phyloP scores from a whole-genome alignment of 192 early-diverging fungal species.

The Backusella tuberculispora region DNA sequence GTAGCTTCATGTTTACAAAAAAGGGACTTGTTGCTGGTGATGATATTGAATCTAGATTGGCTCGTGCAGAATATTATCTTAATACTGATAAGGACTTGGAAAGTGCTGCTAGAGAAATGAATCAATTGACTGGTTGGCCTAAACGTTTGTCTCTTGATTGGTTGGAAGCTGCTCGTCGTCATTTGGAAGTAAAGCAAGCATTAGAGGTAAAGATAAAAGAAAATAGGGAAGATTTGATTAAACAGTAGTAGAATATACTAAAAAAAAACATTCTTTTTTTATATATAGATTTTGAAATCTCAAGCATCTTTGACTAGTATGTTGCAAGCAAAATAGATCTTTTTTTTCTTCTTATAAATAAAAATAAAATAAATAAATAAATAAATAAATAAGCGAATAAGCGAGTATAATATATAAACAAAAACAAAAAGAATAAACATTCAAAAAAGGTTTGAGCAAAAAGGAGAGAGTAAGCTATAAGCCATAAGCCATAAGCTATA shows the following conservation, averaged over 20 bases:
- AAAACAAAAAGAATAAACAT: too few relatives aligned
- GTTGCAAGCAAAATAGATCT: constrained; percentile 32
- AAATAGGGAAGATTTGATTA: not conserved
- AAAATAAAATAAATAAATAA: not conserved
- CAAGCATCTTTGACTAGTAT: constrained; percentile 33
- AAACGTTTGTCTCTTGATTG: constrained; percentile 86
- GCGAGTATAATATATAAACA: not conserved
- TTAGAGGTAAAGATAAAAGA: constrained; percentile 61
- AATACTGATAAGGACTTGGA: constrained; percentile 76
- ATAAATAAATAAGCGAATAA: not conserved
- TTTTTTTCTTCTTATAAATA: not conserved
- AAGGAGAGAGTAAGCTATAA: too few relatives aligned
- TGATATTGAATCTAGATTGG: constrained; percentile 84
- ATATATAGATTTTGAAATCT: constrained; percentile 21
- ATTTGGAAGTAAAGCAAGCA: constrained; percentile 90
- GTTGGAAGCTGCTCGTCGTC: constrained; percentile 76
- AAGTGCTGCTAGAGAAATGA: constrained; percentile 84
- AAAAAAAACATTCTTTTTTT: not conserved
- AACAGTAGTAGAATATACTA: not conserved
- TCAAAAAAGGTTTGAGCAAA: too few relatives aligned
- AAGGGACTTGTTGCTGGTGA: constrained; percentile 82
- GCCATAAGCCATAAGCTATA: too few relatives aligned
- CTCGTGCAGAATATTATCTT: constrained; percentile 79
- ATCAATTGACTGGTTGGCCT: constrained; percentile 92
- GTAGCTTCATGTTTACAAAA: constrained; percentile 82